These are phyloP conservation scores for Dictyostelium capitatum DNA, from an alignment of 78 protist species.

Conservation along the genomic window DNA sequence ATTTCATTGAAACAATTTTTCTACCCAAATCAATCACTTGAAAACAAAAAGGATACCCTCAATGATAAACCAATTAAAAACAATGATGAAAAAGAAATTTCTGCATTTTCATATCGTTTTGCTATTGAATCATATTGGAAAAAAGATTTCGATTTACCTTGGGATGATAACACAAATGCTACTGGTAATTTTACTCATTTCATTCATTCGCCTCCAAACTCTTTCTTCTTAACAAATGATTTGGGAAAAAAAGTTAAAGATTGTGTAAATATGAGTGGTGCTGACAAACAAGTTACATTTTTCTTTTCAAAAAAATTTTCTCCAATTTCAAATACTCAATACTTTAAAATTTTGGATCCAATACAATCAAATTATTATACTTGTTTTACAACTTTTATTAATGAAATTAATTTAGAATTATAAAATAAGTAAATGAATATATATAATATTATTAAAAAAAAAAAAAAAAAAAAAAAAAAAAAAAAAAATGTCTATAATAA, in stretches of 20 bases:
- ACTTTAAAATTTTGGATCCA: background rate
- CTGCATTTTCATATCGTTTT: background rate
- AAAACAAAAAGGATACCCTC: no score
- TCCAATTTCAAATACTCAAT: background rate
- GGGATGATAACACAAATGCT: background rate
- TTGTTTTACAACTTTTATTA: background rate
- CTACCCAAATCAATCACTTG: background rate
- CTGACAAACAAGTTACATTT: background rate
- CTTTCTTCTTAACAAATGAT: background rate
- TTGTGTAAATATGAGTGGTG: background rate
- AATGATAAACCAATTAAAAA: no score
- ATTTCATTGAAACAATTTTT: background rate
- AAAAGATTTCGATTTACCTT: background rate
- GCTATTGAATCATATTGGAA: background rate
- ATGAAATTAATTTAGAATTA: background rate
- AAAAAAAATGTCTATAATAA: no score
- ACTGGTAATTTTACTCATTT: background rate
- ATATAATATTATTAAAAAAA: background rate
- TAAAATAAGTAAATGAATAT: background rate
- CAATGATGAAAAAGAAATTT: no score
- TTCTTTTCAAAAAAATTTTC: background rate
- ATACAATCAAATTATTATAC: background rate
- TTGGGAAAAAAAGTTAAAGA: background rate
- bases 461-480: background rate
- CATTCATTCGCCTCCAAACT: background rate